Base-by-base conservation (phyloP, 768 basidiomycete species). In the Pisolithus sp. region DNA sequence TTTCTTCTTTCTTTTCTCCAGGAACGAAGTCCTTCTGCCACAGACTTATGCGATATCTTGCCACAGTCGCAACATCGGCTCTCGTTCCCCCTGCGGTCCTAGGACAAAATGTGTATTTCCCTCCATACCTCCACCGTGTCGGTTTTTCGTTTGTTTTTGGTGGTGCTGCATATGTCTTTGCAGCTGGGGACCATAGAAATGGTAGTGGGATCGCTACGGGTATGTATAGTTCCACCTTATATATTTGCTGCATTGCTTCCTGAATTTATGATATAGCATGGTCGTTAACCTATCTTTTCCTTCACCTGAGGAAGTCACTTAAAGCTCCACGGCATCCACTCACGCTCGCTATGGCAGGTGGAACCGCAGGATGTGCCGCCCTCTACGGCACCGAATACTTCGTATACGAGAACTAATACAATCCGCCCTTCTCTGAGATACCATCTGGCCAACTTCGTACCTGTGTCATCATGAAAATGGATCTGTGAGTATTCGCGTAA, bases 141-240 rank as follows among this genome's bases (percentile, higher is more conserved):
- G 75, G 74, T 2, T 78, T 78, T 53, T 67, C 71, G 10, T 55
- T 72, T 7, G 65, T 72, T 15, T 75, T 78, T 42, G 70, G 68
- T 0, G 76, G 76, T 1, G 70, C 75, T 2, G 74, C 74, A 1
- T 76, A 75, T 57, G 69, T 76, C 2, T 53, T 77, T 36, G 50
- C 62, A 5, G 23, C 63, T 6, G 75, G 74, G 2, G 76, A 77
- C 39, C 53, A 53, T 28, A 60, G 69, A 26, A 77, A 78, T 49
- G 77, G 77, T 1, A 68, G 71, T 48, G 77, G 76, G 0, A 72
- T 76, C 20, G 57, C 70, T 18, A 77, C 65, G 17, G 65, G 65
- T 59, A 21, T 30, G 59, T 31, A 7, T 7, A 28, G 9, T 12
- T 3, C 10, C 28, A 18, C 50, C 34, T 12, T 30, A 17, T 2